Base-by-base conservation (phyloP, 345 rosid species). In the Litchi chinensis region DNA sequence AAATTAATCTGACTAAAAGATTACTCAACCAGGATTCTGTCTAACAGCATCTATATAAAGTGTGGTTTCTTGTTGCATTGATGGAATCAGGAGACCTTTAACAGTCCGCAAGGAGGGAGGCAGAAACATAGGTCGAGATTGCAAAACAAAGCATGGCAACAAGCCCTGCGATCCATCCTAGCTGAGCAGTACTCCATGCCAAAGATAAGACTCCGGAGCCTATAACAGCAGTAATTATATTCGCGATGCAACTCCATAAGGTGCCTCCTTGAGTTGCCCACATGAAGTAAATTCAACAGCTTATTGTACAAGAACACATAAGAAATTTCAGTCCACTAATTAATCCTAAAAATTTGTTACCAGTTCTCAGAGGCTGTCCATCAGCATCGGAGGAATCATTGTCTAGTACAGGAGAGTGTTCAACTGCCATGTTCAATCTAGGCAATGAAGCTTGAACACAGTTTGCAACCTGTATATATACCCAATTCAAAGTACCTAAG, bases 121-220 rank as follows among this genome's bases (percentile, higher is more conserved):
- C 74, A 18, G 93, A 89, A 64, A 88, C 6, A 24, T 78, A 81
- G 77, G 90, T 90, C 76, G 89, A 11, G 28, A 79, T 74, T 4
- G 93, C 91, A 19, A 92, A 92, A 65, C 82, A 70, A 52, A 92
- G 80, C 74, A 90, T n/a, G 22, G 75, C 56, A 22, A 60, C 37
- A 5, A 93, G 96, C 19, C 93, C 93, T 12, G 82, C 93, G 60
- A 92, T 84, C 96, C 93, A 92, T 28, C 96, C 96, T 13, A 92
- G 83, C 78, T 92, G 96, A 0, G 96, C 80, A 6, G 83, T 76
- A 15, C 89, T 81, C 96, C 96, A 92, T 46, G 93, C 90, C 76
- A 89, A 74, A 6, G 93, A 92, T 67, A 89, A 79, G 28, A 89
- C 89, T 59, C 92, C 90, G 6, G 90, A 69, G 8, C 92, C 90